These are phyloP conservation scores for Spiraea crenata DNA, from an alignment of 331 rosid species.

Conservation along the genomic window DNA sequence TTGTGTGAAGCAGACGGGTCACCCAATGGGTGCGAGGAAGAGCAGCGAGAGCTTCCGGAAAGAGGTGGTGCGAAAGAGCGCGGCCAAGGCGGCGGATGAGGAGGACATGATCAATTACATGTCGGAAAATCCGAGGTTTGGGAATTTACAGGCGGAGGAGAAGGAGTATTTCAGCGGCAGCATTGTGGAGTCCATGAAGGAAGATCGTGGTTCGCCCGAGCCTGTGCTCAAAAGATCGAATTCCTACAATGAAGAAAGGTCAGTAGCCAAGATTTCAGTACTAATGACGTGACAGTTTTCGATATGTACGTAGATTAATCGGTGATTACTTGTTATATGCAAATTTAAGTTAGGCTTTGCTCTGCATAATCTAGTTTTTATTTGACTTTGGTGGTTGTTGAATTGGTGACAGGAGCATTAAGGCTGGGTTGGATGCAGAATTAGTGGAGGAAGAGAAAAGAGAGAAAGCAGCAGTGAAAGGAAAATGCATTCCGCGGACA, in stretches of 20 bases:
- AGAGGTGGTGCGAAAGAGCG: slow-evolving; percentile 34
- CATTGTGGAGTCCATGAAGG: slow-evolving; percentile 60
- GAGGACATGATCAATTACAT: slow-evolving; percentile 54
- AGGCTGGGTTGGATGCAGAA: slow-evolving; percentile 29
- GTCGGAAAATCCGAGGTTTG: slow-evolving; percentile 77
- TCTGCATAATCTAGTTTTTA: background rate
- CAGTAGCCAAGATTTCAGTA: background rate
- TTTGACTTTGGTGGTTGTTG: background rate
- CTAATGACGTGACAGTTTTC: too few species aligned
- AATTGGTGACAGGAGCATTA: slow-evolving; percentile 33
- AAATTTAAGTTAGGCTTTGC: background rate
- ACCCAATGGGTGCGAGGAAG: background rate
- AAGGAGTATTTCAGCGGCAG: slow-evolving; percentile 90
- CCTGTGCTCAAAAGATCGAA: slow-evolving; percentile 44
- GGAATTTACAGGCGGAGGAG: slow-evolving; percentile 68
- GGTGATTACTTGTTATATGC: background rate
- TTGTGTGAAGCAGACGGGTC: slow-evolving; percentile 9
- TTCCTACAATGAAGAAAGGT: slow-evolving; percentile 63
- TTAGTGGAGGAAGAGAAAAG: slow-evolving; percentile 25
- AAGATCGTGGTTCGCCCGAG: slow-evolving; percentile 20
- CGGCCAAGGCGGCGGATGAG: slow-evolving; percentile 27
- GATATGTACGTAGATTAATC: background rate
- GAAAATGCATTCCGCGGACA: slow-evolving; percentile 55
- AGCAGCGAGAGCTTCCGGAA: slow-evolving; percentile 26
- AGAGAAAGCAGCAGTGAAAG: slow-evolving; percentile 30